phyloP scores from a whole-genome alignment of 2,329 filamentous ascomycete genomes.

The Aspergillus latus region DNA sequence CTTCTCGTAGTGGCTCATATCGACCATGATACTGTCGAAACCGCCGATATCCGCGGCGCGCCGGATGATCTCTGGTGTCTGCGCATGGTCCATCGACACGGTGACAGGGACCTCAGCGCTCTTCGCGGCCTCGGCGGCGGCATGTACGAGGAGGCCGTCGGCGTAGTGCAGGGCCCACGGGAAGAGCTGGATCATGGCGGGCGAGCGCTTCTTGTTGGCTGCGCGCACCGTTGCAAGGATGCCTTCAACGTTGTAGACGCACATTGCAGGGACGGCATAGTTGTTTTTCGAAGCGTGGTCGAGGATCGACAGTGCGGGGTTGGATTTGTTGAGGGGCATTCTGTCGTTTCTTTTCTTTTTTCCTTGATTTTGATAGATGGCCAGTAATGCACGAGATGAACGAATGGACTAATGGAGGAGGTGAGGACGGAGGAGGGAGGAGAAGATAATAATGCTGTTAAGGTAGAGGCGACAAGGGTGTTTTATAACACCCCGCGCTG shows the following conservation, averaged over 20 bases:
- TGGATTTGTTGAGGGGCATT: conserved; percentile 42
- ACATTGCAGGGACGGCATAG: conserved; percentile 62
- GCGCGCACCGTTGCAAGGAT: conserved; percentile 68
- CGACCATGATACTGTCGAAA: conserved; percentile 74
- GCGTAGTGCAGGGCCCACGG: conserved; percentile 72
- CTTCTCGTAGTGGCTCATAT: conserved; percentile 72
- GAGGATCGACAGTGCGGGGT: conserved; percentile 58
- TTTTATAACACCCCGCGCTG: neutral
- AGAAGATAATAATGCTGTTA: neutral
- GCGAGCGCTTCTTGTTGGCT: conserved; percentile 65
- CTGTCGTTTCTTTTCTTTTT: neutral
- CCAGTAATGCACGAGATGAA: neutral
- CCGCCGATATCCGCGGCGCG: conserved; percentile 60
- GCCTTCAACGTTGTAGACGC: conserved; percentile 69
- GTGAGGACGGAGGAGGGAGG: neutral
- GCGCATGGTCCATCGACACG: conserved; percentile 67
- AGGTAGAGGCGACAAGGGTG: neutral
- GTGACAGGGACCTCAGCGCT: conserved; percentile 60
- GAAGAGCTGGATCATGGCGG: conserved; percentile 71
- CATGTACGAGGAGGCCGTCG: conserved; percentile 55
- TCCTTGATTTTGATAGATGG: neutral
- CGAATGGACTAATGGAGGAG: neutral
- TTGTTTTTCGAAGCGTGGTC: conserved; percentile 55
- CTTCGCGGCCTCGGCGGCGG: conserved; percentile 57
- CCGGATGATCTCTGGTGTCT: conserved; percentile 62